Evolutionary conservation across 352 stramenopile species (phyloP), one percentile per base, ranked within the genome.

Genomic region (Phytophthora gonapodyides): DNA sequence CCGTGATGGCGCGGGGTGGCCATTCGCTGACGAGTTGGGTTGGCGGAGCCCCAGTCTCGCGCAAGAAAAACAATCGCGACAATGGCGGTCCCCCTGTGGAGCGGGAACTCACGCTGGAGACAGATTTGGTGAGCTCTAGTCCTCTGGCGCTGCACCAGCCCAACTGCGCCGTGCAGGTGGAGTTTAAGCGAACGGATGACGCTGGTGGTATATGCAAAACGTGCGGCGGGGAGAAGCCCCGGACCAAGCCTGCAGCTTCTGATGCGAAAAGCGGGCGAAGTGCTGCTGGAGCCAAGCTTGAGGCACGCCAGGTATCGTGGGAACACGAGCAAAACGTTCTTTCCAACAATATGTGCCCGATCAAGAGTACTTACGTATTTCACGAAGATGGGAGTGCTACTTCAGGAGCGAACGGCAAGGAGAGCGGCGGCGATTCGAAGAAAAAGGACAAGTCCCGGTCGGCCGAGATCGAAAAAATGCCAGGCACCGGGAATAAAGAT

Each of bases 341-440:
- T 27, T 72, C 67, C 11, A 94, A 89, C 59, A 90, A 77, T 21
- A 52, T 92, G n/a, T 91, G 80, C 30, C 60, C 72, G 2, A 66
- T 75, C 11, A 90, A 87, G 57, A 89, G 73, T n/a, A 86, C 46
- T 46, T 94, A 92, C 42, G 69, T 88, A 5, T 94, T 88, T 42
- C 84, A 94, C 43, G 82, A 93, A 55, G 75, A 89, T 48, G 48
- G 58, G 8, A 41, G 24, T 45, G 30, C 33, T 30, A 33, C 52
- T 35, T n/a, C 34, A 31, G 36, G 51, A 21, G 51, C 58, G 31
- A 21, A 24, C 27, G 40, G 10, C 53, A 67, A 59, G 53, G 53
- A 57, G 38, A 64, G 55, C 52, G 60, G 57, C 27, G 27, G 27
- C n/a, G 75, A 76, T 35, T 53, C 61, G 9, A 86, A 91, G 68